These are phyloP conservation scores for Calonectria pteridis DNA, from an alignment of 2,329 filamentous ascomycete species.

Conservation along the genomic window DNA sequence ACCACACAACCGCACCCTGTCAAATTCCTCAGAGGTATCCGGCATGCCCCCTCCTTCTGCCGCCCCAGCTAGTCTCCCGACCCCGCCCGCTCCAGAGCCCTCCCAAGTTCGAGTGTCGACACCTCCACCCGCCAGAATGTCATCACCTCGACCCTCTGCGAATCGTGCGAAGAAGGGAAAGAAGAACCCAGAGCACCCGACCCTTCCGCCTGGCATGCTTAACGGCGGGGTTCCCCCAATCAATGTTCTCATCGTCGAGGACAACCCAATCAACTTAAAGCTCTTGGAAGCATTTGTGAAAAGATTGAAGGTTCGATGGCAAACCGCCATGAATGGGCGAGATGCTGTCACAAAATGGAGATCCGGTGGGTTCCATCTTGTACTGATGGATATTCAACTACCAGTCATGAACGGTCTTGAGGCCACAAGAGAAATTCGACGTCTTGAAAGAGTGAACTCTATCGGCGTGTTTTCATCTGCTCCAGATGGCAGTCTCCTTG, in stretches of 20 bases:
- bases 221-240: slow-evolving; percentile 92
- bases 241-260: slow-evolving; percentile 97
- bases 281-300: slow-evolving; percentile 97
- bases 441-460: slow-evolving; percentile 89
- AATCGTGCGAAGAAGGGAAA: slow-evolving; percentile 64
- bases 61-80: slow-evolving; percentile 64
- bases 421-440: slow-evolving; percentile 92
- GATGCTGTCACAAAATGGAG: slow-evolving; percentile 96
- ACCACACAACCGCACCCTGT: slow-evolving; percentile 69
- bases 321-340: slow-evolving; percentile 94
- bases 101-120: slow-evolving; percentile 63
- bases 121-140: slow-evolving; percentile 60
- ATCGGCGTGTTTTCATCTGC: slow-evolving; percentile 91
- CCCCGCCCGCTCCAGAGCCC: slow-evolving; percentile 65
- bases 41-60: slow-evolving; percentile 58
- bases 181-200: slow-evolving; percentile 60
- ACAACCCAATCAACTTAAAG: slow-evolving; percentile 97
- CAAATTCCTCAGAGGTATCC: slow-evolving; percentile 67
- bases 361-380: slow-evolving; percentile 91
- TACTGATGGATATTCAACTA: slow-evolving; percentile 98
- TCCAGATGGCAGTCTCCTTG: slow-evolving; percentile 66
- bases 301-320: slow-evolving; percentile 93
- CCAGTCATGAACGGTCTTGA: slow-evolving; percentile 97
- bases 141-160: slow-evolving; percentile 63
- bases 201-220: slow-evolving; percentile 73